Base-by-base conservation (phyloP, 2,329 filamentous ascomycete genomes). In the Colletotrichum higginsianum region DNA sequence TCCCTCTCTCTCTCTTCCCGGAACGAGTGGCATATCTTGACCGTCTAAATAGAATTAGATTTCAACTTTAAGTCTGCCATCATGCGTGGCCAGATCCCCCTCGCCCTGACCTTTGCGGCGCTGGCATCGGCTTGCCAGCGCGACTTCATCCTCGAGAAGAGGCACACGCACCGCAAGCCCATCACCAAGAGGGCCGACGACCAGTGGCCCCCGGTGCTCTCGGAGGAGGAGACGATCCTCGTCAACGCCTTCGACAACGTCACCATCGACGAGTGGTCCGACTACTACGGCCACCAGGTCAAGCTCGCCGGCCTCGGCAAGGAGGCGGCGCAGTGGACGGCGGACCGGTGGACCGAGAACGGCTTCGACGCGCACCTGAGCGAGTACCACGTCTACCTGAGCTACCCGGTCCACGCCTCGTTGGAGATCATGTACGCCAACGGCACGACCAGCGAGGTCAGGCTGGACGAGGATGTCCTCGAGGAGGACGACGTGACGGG, bases 401-500 rank as follows among this genome's bases (percentile, higher is more conserved):
- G 88, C 65, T 92, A 92, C 68, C 90, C 90, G 0, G 78, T 89
- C 8, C 86, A 84, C 49, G 88, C 90, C 57, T 85, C 86, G 0
- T 76, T 92, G 44, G 78, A 77, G 8, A 74, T 84, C 5, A 80
- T 79, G 0, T 79, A 79, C 23, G 67, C 80, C 1, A 80, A 82
- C 58, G 83, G 84, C 0, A 78, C 91, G 47, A 86, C 85, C 8
- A 92, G 87, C 60, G 88, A 92, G 76, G 92, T 93, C 2, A 89
- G 86, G 5, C 80, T 96, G 61, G 90, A 92, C 75, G 93, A 96
- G 80, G 91, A 94, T 75, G 87, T 93, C 1, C 81, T 96, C 2
- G 85, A 90, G 6, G 90, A 94, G 71, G 94, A 96, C 78, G 86
- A 89, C n/a, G 94, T 93, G 0, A 93, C 90, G 40, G 87, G 90